phyloP scores from a whole-genome alignment of 495 filamentous ascomycete species.

The Aspergillus mulundensis region DNA sequence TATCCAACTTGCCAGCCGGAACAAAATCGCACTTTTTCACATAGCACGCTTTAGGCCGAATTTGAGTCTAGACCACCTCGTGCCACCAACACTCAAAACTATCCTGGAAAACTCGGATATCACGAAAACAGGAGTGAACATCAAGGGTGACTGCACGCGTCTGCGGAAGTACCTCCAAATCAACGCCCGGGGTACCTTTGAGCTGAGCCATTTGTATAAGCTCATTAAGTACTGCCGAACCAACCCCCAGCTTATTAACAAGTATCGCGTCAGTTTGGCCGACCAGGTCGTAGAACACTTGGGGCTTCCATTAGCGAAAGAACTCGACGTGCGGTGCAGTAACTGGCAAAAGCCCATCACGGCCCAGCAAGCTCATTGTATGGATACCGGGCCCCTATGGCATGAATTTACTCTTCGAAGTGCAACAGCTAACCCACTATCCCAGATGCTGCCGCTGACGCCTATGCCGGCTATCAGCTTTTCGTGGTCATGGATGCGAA shows the following conservation, averaged over 20 bases:
- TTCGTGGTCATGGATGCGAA: constrained; percentile 66
- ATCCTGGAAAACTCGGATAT: constrained; percentile 68
- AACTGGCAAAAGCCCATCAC: constrained; percentile 64
- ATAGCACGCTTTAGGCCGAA: constrained; percentile 56
- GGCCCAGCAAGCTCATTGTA: constrained; percentile 68
- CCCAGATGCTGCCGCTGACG: constrained; percentile 77
- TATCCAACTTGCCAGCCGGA: constrained; percentile 74
- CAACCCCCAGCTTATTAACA: constrained; percentile 56
- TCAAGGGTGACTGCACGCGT: constrained; percentile 69
- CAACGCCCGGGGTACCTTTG: constrained; percentile 61
- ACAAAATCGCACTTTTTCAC: constrained; percentile 80
- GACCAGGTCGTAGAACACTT: constrained; percentile 67
- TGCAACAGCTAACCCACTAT: not conserved
- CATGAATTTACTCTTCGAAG: not conserved
- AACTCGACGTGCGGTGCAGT: constrained; percentile 58
- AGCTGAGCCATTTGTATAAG: constrained; percentile 76
- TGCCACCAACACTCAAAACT: constrained; percentile 62
- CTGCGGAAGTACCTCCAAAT: constrained; percentile 63
- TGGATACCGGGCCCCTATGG: constrained; percentile 20
- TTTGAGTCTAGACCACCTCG: constrained; percentile 47
- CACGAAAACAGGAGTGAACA: constrained; percentile 72
- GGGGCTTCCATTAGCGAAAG: constrained; percentile 74
- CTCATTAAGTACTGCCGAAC: constrained; percentile 59
- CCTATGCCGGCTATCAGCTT: constrained; percentile 74
- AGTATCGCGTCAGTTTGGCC: constrained; percentile 59